Evolutionary conservation across 2,329 filamentous ascomycete species (phyloP), one percentile per base, ranked within the genome.

Genomic region (Aspergillus sp.): DNA sequence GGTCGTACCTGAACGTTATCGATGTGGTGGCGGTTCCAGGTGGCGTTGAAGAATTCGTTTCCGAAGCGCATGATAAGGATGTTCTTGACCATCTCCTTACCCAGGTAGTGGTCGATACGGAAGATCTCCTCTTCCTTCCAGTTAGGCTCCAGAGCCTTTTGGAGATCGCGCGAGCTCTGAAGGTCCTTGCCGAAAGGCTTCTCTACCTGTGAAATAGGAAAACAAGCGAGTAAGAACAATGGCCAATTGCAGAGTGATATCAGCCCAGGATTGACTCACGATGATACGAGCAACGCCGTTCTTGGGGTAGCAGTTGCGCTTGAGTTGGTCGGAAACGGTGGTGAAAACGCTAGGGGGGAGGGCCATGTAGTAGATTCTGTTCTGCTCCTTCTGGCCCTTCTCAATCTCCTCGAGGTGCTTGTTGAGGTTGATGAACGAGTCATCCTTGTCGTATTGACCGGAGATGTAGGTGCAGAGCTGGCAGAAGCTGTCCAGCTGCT

Each of bases 41-140:
- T 99, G 47, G 95, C 94, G 67, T 93, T 93, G 71, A 99, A 91
- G 85, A 99, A 99, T 69, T 96, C 93, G 83, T 99, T 99, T 71
- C 95, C 96, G 76, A 99, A 99, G 76, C 96, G 88, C 68, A 99
- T 87, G 70, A 99, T 97, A 68, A 99, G 85, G 69, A 99, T 96
- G 82, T 99, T 99, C 88, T 99, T 99, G 73, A 99, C 95, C 95
- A 99, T 99, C 82, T 99, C 95, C 85, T 99, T 99, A 72, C 96
- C 96, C 51, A 99, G 87, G 80, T 99, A 99, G 82, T 99, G 95
- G 78, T 99, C 95, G 73, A 99, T 99, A 75, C 95, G 92, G 88
- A 96, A 99, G 69, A 99, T 89, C 82, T 99, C 95, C 57, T 98
- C 94, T 80, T 99, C 96, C 74, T 91, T 95, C 96, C 95, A 99